Evolutionary conservation across 768 basidiomycete species (phyloP).

Genomic region (Lactarius akahatsu): DNA sequence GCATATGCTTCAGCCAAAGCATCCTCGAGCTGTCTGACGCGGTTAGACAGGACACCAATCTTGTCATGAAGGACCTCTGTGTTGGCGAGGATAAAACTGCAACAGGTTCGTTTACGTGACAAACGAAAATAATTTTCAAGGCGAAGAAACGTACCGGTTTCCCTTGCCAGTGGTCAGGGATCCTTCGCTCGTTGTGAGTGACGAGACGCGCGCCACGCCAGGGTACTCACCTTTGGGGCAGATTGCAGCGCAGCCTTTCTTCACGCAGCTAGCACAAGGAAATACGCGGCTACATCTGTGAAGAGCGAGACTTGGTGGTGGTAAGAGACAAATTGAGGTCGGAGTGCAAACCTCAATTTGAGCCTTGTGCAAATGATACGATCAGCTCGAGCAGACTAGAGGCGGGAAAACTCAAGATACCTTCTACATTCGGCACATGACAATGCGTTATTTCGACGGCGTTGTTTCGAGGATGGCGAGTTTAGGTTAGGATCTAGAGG

Average conservation of each 20-base stretch:
- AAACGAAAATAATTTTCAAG: slow-evolving; percentile 24
- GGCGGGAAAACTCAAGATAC: slow-evolving; percentile 36
- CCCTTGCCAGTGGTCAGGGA: slow-evolving; percentile 73
- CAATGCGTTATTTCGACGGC: slow-evolving; percentile 45
- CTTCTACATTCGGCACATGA: slow-evolving; percentile 72
- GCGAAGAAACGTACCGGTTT: slow-evolving; percentile 49
- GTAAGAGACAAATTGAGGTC: slow-evolving; percentile 21
- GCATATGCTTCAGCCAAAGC: slow-evolving; percentile 56
- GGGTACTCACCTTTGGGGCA: slow-evolving; percentile 57
- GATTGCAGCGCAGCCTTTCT: slow-evolving; percentile 50
- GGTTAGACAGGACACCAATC: slow-evolving; percentile 56
- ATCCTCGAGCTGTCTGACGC: slow-evolving; percentile 69
- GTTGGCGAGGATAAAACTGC: slow-evolving; percentile 68
- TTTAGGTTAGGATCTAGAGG: slow-evolving; percentile 16
- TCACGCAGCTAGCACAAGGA: slow-evolving; percentile 49
- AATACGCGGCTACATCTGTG: slow-evolving; percentile 61
- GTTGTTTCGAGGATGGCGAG: slow-evolving; percentile 32
- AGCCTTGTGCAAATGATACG: slow-evolving; percentile 43
- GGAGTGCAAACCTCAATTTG: slow-evolving; percentile 58
- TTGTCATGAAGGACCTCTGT: slow-evolving; percentile 70
- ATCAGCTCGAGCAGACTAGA: slow-evolving; percentile 17
- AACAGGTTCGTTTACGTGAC: slow-evolving; percentile 5
- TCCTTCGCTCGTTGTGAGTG: slow-evolving; percentile 39
- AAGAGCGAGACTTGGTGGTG: slow-evolving; percentile 3
- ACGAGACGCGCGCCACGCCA: not conserved